These are phyloP conservation scores for Mentha longifolia DNA, from an alignment of 257 asterid species.

Conservation along the genomic window DNA sequence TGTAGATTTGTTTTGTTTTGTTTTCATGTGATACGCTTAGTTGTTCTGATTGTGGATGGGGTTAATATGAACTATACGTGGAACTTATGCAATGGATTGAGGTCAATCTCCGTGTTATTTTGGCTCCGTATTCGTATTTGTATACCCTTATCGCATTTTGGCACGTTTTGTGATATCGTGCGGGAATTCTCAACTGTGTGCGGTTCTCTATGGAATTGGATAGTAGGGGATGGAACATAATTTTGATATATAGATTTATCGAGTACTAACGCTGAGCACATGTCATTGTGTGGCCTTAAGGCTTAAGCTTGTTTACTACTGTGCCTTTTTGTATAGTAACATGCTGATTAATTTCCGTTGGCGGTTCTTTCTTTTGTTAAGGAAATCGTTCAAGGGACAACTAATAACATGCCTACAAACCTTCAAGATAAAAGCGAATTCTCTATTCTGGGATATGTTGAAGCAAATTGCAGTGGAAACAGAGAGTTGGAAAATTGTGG, in stretches of 20 bases:
- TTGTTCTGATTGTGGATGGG: conserved; percentile 16
- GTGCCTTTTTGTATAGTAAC: conserved; percentile 13
- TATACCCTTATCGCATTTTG: conserved; percentile 29
- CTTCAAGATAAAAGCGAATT: conserved; percentile 68
- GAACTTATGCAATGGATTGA: conserved; percentile 8
- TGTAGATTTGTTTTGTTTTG: not conserved
- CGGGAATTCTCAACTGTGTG: not conserved
- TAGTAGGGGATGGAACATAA: not conserved
- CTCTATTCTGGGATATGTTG: conserved; percentile 68
- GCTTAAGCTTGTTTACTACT: not conserved
- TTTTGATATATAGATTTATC: not conserved
- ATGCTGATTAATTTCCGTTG: conserved; percentile 5
- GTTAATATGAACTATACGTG: conserved; percentile 7
- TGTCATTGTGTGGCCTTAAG: too few relatives aligned
- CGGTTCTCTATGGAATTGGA: not conserved
- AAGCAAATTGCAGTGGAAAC: conserved; percentile 42
- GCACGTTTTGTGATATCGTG: not conserved
- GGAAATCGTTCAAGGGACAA: conserved; percentile 62
- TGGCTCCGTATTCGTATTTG: not conserved
- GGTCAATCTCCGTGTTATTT: conserved; percentile 3
- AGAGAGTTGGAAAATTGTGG: conserved; percentile 35
- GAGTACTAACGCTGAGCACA: not conserved
- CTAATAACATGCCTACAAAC: conserved; percentile 59
- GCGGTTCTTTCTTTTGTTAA: conserved; percentile 26
- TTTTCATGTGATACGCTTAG: not conserved